These are phyloP conservation scores for Penicillium freii DNA, from an alignment of 2,329 filamentous ascomycete species.

Conservation along the genomic window DNA sequence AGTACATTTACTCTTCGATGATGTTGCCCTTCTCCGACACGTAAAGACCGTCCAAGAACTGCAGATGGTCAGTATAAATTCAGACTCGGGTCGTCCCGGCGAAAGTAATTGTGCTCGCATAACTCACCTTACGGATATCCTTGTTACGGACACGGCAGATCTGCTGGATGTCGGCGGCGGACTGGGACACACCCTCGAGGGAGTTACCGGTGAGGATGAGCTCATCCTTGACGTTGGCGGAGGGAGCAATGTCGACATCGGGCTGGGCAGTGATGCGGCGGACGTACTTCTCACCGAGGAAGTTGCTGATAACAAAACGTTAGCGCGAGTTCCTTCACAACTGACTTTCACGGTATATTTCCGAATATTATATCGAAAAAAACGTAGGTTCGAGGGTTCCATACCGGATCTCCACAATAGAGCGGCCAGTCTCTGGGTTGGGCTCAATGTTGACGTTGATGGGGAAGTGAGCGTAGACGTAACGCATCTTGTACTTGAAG, in stretches of 20 bases:
- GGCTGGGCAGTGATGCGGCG: slow-evolving; percentile 84
- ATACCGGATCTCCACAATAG: slow-evolving; percentile 95
- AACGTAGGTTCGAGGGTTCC: slow-evolving; percentile 34
- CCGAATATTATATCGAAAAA: neutral
- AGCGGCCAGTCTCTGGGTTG: slow-evolving; percentile 84
- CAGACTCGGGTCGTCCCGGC: neutral
- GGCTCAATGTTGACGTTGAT: slow-evolving; percentile 99
- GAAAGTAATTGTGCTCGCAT: neutral
- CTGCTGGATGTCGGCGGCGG: slow-evolving; percentile 98
- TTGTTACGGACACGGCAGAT: slow-evolving; percentile 99
- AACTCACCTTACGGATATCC: slow-evolving; percentile 96
- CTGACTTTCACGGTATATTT: neutral
- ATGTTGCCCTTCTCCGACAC: slow-evolving; percentile 99
- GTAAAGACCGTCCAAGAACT: slow-evolving; percentile 99
- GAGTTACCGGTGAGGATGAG: slow-evolving; percentile 90
- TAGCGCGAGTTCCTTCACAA: neutral
- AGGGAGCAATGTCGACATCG: slow-evolving; percentile 87
- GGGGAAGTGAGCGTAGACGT: slow-evolving; percentile 99
- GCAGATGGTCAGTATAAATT: slow-evolving; percentile 9
- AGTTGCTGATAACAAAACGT: slow-evolving; percentile 65
- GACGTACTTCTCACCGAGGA: slow-evolving; percentile 99
- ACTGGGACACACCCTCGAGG: slow-evolving; percentile 95
- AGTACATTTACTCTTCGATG: slow-evolving; percentile 55
- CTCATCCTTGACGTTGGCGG: slow-evolving; percentile 96
- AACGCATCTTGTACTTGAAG: slow-evolving; percentile 99